A percentile compares a stretch with the other conserved stretches of the same genome.
Conservation (phyloP, 2,329 filamentous ascomycete genomes). For the Penicillium sclerotigenum region DNA sequence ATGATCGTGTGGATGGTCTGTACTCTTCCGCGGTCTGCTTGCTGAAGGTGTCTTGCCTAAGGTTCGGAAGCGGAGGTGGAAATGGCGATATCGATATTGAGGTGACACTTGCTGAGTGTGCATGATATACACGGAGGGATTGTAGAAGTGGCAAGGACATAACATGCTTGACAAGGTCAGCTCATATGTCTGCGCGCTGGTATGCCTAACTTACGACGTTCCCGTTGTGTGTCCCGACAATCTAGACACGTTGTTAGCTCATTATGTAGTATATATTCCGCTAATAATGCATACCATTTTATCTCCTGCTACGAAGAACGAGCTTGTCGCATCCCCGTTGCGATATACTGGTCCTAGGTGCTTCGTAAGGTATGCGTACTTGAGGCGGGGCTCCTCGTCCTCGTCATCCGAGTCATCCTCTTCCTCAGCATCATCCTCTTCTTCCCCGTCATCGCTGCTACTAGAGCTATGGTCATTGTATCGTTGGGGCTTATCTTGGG, state of each 20-base stretch:
- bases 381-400: constrained; percentile 90
- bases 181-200: not conserved
- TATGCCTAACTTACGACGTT: constrained; percentile 68
- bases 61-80: constrained; percentile 57
- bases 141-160: constrained; percentile 79
- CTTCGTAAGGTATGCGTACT: constrained; percentile 84
- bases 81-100: constrained; percentile 86
- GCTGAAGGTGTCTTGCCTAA: constrained; percentile 38
- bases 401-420: constrained; percentile 77
- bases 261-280: not conserved
- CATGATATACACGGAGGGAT: constrained; percentile 79
- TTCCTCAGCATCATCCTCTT: constrained; percentile 54
- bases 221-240: constrained; percentile 92
- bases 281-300: constrained; percentile 71
- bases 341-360: constrained; percentile 78
- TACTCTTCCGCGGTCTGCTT: constrained; percentile 33
- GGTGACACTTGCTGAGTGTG: constrained; percentile 88
- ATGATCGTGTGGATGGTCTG: constrained; percentile 22
- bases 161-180: constrained; percentile 63
- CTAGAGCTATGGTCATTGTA: constrained; percentile 25
- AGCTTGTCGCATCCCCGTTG: constrained; percentile 90
- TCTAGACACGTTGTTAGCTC: constrained; percentile 52
- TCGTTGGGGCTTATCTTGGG: constrained; percentile 13
- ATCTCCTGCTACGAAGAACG: constrained; percentile 86
- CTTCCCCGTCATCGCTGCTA: constrained; percentile 30